Conservation (phyloP, 169 alveolate genomes). For the Perkinsus olseni region DNA sequence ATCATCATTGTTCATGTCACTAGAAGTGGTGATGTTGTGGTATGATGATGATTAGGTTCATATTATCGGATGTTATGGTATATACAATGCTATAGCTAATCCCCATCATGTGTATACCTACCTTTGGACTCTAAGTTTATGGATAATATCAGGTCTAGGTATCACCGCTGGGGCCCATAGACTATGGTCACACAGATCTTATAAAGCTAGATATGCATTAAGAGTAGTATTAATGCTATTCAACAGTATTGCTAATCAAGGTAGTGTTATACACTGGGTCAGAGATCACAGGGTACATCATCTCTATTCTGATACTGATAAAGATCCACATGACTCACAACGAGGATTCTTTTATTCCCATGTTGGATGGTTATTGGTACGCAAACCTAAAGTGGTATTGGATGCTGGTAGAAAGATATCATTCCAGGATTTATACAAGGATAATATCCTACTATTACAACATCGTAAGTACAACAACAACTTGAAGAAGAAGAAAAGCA, state of each 20-base stretch:
- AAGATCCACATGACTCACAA: conserved; percentile 63
- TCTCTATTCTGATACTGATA: conserved; percentile 54
- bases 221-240: conserved; percentile 46
- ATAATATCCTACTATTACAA: conserved; percentile 30
- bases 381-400: conserved; percentile 27
- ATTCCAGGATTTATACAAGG: conserved; percentile 6
- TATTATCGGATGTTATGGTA: too few species aligned
- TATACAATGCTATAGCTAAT: too few species aligned
- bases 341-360: conserved; percentile 66
- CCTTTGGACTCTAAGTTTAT: too few species aligned
- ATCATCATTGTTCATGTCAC: too few species aligned
- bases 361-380: conserved; percentile 65
- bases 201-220: conserved; percentile 49
- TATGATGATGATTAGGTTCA: too few species aligned
- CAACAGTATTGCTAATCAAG: conserved; percentile 63
- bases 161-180: conserved; percentile 75
- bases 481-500: too few species aligned
- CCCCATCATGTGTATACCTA: too few species aligned
- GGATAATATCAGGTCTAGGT: conserved; percentile 58
- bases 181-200: conserved; percentile 67
- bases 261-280: conserved; percentile 66
- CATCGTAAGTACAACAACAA: too few species aligned
- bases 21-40: too few species aligned
- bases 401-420: conserved; percentile 15
- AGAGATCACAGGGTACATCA: conserved; percentile 46